Evolutionary conservation across 345 rosid species (phyloP), one percentile per base, ranked within the genome.

Genomic region (Populus tremula): DNA sequence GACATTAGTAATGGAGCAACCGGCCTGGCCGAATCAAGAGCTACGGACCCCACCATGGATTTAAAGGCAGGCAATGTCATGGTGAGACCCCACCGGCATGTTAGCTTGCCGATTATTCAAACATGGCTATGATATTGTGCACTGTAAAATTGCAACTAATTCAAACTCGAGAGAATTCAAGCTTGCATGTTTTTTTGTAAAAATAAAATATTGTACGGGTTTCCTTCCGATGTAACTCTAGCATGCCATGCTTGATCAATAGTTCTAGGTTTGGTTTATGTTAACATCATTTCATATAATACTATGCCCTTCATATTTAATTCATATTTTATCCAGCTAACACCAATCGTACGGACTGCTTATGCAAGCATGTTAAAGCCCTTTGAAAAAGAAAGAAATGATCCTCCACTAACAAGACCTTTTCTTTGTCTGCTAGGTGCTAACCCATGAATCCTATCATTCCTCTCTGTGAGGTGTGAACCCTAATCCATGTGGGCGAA

Each of bases 371-470:
- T 45, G 70, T 75, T 76, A 66, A 70, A 27, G 76, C 53, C 31
- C 11, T 12, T 61, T 70, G 80, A 76, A 54, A 82, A 81, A 67
- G 81, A 72, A 80, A 85, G 77, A 68, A 69, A 76, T 76, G 85
- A 84, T 86, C 85, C 88, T 77, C 93, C 91, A 82, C 91, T 82
- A 73, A 75, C 8, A 10, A 11, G 62, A 7, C 63, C 62, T 78
- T 85, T 76, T 38, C n/a, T 71, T 79, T 86, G 89, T 89, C 87
- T 84, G 87, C 81, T 84, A 76, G 79, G 81, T 69, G 86, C 87
- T 76, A 27, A 4, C 73, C 82, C 53, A 56, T 20, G 59, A 80
- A 38, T 36, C 54, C 73, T 77, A 45, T 49, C 16, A 12, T 65
- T 9, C 25, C n/a, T 49, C 27, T 49, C 68, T 49, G 14, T 4